phyloP scores from a whole-genome alignment of 768 basidiomycete genomes.

The Rhodosporidiobolus odoratus region DNA sequence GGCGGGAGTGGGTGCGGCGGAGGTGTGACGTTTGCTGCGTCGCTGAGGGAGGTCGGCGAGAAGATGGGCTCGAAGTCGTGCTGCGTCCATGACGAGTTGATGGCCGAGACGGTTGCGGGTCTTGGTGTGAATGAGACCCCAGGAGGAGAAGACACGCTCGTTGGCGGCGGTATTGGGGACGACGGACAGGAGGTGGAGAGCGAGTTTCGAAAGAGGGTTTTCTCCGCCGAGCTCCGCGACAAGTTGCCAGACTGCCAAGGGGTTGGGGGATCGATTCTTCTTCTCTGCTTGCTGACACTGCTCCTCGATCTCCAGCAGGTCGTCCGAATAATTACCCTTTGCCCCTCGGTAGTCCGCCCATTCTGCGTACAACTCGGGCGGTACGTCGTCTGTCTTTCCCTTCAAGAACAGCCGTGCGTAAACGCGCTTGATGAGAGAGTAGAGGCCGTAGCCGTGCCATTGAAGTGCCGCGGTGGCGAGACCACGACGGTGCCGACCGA shows the following conservation, averaged over 20 bases:
- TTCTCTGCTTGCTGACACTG: not conserved
- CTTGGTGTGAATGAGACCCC: not conserved
- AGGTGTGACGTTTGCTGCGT: not conserved
- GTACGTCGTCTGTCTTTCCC: too few species aligned
- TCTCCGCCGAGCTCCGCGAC: not conserved
- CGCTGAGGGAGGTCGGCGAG: not conserved
- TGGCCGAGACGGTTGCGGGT: constrained; percentile 3
- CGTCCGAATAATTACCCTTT: not conserved
- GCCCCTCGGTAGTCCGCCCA: too few species aligned
- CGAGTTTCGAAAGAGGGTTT: not conserved
- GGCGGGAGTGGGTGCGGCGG: not conserved
- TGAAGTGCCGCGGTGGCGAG: not conserved
- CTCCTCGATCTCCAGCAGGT: not conserved
- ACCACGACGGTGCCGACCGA: not conserved
- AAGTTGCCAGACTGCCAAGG: not conserved
- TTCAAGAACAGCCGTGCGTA: too few species aligned
- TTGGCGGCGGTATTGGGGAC: not conserved
- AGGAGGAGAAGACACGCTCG: not conserved
- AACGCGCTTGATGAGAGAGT: too few species aligned
- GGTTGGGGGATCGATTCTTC: not conserved
- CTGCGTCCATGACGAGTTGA: not conserved
- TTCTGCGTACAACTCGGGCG: too few species aligned
- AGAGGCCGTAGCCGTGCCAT: not conserved
- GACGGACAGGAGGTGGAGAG: not conserved
- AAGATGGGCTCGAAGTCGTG: not conserved